These are phyloP conservation scores for Aspergillus japonicus DNA, from an alignment of 2,329 filamentous ascomycete species.

Conservation along the genomic window DNA sequence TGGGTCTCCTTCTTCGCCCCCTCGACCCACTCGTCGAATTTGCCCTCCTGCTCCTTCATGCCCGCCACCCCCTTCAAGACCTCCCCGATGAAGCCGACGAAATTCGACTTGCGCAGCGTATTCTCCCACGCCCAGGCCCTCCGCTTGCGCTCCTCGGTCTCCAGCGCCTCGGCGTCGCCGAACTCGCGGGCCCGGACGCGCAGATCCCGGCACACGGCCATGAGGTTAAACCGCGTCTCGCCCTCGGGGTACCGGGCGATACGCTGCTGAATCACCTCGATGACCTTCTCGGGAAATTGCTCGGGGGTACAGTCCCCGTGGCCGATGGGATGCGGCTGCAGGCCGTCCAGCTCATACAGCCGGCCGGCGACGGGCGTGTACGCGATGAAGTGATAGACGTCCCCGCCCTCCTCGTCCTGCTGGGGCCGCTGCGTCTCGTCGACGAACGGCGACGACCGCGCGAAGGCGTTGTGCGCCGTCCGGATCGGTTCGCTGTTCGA, in stretches of 20 bases:
- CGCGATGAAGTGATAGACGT: slow-evolving; percentile 96
- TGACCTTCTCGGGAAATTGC: slow-evolving; percentile 75
- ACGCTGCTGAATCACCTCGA: slow-evolving; percentile 80
- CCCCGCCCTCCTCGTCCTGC: slow-evolving; percentile 72
- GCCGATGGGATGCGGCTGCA: slow-evolving; percentile 87
- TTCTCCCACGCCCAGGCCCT: slow-evolving; percentile 94
- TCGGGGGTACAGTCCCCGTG: slow-evolving; percentile 73
- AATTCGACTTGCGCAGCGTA: slow-evolving; percentile 85
- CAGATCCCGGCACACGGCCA: slow-evolving; percentile 87
- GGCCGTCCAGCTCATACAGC: slow-evolving; percentile 91
- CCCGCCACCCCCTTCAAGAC: slow-evolving; percentile 82
- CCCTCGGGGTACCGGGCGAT: slow-evolving; percentile 79
- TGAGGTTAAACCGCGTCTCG: slow-evolving; percentile 93
- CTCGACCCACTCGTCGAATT: slow-evolving; percentile 79
- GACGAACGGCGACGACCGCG: slow-evolving; percentile 82
- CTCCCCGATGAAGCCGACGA: slow-evolving; percentile 92
- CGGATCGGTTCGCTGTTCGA: slow-evolving; percentile 71
- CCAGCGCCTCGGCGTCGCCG: slow-evolving; percentile 76
- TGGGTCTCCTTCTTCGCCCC: slow-evolving; percentile 54
- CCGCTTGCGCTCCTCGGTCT: slow-evolving; percentile 78
- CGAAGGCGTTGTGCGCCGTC: slow-evolving; percentile 86
- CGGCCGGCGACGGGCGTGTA: slow-evolving; percentile 78
- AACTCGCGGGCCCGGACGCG: slow-evolving; percentile 74
- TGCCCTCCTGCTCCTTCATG: slow-evolving; percentile 64
- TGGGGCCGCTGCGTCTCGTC: slow-evolving; percentile 78